Evolutionary conservation across 805 yeast species (phyloP), one percentile per base, ranked within the genome.

Genomic region (Saccharomycopsis amapae): DNA sequence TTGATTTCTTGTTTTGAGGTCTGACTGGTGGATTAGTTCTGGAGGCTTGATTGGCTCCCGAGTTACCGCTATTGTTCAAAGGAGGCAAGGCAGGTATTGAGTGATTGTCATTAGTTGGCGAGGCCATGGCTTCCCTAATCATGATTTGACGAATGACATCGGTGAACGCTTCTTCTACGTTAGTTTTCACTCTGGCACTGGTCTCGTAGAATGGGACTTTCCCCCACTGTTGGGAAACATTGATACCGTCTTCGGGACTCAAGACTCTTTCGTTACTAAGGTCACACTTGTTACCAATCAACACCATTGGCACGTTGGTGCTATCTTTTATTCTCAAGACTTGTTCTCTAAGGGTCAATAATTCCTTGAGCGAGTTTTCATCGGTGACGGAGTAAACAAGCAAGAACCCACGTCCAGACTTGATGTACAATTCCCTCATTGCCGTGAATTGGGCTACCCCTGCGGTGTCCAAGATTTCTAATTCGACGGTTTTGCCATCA

Each of bases 371-470:
- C 3, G 96, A 81, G 54, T 77, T 74, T 53, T 79, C 74, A 51
- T 85, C 85, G 39, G 87, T 85, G 53, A 88, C 83, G 28, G 89
- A 78, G 62, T 90, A 90, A 1, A 87, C 96, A 43, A 90, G 71
- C 42, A 93, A 62, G 59, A 90, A 90, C 3, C 96, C 97, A 58
- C 83, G 85, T 9, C 97, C 96, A 40, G 87, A 80, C 55, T 86
- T 85, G 58, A 85, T 85, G 60, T 85, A 85, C 40, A 85, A 63
- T 59, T 89, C 96, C 53, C 97, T 69, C 96, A 90, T 87, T 7
- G 96, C 96, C 0, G 95, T 85, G 68, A 87, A 90, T 65, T 89
- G 97, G 19, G 96, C 96, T 50, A 81, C 81, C 38, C 96, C 97
- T 1, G 95, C 95, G 2, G 96, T 87, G 59, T 93, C 98, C 50